A percentile compares a stretch with the other conserved stretches of the same genome.
These are phyloP conservation scores for Teunomyces lycoperdinae DNA, from an alignment of 805 yeast genomes.

Conservation along the genomic window DNA sequence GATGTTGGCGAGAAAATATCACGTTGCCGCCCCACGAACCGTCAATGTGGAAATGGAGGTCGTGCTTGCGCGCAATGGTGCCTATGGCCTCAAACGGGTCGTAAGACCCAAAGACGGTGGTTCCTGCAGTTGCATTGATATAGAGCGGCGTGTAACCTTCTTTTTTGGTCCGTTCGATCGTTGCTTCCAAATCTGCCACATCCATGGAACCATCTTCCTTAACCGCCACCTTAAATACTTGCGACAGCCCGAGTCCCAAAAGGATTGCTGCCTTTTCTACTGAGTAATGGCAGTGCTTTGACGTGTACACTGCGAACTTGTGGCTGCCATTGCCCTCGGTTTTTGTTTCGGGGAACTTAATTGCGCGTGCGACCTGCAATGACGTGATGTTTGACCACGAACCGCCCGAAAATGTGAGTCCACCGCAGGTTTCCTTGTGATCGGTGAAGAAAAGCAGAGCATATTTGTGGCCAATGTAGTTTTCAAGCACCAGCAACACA, in stretches of 20 bases:
- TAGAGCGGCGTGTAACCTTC: constrained; percentile 73
- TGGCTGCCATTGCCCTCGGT: constrained; percentile 48
- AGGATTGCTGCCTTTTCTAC: constrained; percentile 79
- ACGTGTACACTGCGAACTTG: constrained; percentile 68
- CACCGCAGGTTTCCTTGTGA: constrained; percentile 58
- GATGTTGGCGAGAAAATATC: constrained; percentile 55
- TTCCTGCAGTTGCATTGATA: constrained; percentile 83
- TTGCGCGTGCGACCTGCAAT: constrained; percentile 71
- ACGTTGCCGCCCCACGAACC: constrained; percentile 93
- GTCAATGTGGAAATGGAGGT: constrained; percentile 80
- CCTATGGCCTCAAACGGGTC: constrained; percentile 63
- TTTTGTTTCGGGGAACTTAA: constrained; percentile 67
- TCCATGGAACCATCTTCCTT: constrained; percentile 56
- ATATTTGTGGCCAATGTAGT: constrained; percentile 61
- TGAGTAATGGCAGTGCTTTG: constrained; percentile 74
- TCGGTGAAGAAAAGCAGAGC: constrained; percentile 57
- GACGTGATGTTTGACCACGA: constrained; percentile 83
- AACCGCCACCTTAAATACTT: constrained; percentile 64
- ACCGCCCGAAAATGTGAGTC: constrained; percentile 83
- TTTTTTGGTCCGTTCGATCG: constrained; percentile 40
- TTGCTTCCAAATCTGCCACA: constrained; percentile 41
- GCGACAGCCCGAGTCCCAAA: constrained; percentile 63
- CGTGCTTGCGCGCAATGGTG: constrained; percentile 48
- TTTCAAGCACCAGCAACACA: constrained; percentile 71
- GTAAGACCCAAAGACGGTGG: constrained; percentile 83